Evolutionary conservation across 2,329 filamentous ascomycete species (phyloP).

Genomic region (Bipolaris sorokiniana): DNA sequence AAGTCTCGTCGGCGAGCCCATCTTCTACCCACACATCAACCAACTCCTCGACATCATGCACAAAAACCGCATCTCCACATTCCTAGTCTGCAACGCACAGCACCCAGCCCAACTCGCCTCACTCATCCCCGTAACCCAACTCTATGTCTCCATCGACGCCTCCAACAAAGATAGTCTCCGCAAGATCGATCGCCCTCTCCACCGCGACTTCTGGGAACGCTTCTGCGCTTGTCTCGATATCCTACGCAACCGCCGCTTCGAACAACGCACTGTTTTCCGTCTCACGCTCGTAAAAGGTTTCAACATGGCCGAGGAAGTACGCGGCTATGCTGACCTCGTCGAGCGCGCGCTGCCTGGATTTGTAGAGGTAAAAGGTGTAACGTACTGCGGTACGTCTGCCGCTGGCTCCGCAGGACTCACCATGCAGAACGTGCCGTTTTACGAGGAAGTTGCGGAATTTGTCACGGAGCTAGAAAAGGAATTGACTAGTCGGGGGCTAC

Average conservation of each 20-base stretch:
- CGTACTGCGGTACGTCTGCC: slow-evolving; percentile 90
- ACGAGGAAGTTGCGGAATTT: slow-evolving; percentile 85
- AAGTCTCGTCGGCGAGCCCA: slow-evolving; percentile 93
- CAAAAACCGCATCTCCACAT: slow-evolving; percentile 84
- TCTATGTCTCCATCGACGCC: slow-evolving; percentile 96
- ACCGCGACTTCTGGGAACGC: slow-evolving; percentile 97
- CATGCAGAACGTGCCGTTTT: slow-evolving; percentile 98
- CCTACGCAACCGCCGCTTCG: slow-evolving; percentile 78
- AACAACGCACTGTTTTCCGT: slow-evolving; percentile 91
- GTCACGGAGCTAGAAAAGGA: slow-evolving; percentile 75
- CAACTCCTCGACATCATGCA: slow-evolving; percentile 86
- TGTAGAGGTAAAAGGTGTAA: slow-evolving; percentile 95
- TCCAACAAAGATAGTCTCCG: slow-evolving; percentile 86
- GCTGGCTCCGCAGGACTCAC: slow-evolving; percentile 83
- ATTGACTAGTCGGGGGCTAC: slow-evolving; percentile 71
- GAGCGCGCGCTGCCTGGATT: slow-evolving; percentile 88
- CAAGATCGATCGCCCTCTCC: slow-evolving; percentile 87
- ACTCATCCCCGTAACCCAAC: slow-evolving; percentile 85
- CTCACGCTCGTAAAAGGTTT: slow-evolving; percentile 97
- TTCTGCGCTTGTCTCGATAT: slow-evolving; percentile 93
- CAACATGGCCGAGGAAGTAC: slow-evolving; percentile 92
- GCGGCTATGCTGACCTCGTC: slow-evolving; percentile 88
- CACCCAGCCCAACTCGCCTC: slow-evolving; percentile 88
- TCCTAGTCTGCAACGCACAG: slow-evolving; percentile 96
- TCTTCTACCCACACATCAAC: slow-evolving; percentile 98